These are phyloP conservation scores for Hemisphaericaspora nanyangensis DNA, from an alignment of 805 yeast genomes.

Conservation along the genomic window DNA sequence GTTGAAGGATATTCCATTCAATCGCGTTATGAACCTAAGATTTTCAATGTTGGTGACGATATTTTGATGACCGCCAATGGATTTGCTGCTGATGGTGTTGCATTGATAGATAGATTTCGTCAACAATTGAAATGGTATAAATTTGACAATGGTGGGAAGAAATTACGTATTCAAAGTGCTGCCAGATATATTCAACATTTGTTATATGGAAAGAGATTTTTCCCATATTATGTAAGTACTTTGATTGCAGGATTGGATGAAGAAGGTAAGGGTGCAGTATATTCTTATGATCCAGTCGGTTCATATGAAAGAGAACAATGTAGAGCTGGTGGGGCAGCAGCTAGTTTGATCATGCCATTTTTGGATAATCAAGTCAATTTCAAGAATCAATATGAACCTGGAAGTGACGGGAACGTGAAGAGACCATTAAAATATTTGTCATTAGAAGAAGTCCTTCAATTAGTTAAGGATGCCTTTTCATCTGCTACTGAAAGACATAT, in stretches of 20 bases:
- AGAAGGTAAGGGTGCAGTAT: slow-evolving; percentile 90
- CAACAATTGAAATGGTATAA: slow-evolving; percentile 85
- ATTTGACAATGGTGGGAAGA: slow-evolving; percentile 73
- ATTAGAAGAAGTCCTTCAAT: slow-evolving; percentile 79
- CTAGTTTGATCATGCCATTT: slow-evolving; percentile 93
- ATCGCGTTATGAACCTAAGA: slow-evolving; percentile 87
- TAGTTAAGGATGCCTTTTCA: slow-evolving; percentile 90
- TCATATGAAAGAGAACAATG: slow-evolving; percentile 97
- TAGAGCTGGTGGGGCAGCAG: slow-evolving; percentile 98
- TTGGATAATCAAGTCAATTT: slow-evolving; percentile 95
- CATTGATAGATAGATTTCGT: slow-evolving; percentile 71
- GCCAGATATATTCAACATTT: slow-evolving; percentile 90
- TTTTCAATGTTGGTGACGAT: slow-evolving; percentile 84
- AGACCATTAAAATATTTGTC: slow-evolving; percentile 59
- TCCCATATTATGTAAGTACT: slow-evolving; percentile 96
- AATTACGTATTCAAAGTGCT: slow-evolving; percentile 63
- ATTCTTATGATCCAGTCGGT: slow-evolving; percentile 97
- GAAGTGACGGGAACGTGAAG: slow-evolving; percentile 61
- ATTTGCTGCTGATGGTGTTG: slow-evolving; percentile 91
- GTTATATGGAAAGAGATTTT: slow-evolving; percentile 87
- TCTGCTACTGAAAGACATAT: slow-evolving; percentile 98
- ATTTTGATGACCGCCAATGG: slow-evolving; percentile 91
- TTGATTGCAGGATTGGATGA: slow-evolving; percentile 91
- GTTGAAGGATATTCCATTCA: slow-evolving; percentile 92
- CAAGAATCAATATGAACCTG: slow-evolving; percentile 88